A percentile compares a stretch with the other conserved stretches of the same genome.
Evolutionary conservation across 805 yeast genomes (phyloP).

Genomic region (Aciculoconidium aculeatum): DNA sequence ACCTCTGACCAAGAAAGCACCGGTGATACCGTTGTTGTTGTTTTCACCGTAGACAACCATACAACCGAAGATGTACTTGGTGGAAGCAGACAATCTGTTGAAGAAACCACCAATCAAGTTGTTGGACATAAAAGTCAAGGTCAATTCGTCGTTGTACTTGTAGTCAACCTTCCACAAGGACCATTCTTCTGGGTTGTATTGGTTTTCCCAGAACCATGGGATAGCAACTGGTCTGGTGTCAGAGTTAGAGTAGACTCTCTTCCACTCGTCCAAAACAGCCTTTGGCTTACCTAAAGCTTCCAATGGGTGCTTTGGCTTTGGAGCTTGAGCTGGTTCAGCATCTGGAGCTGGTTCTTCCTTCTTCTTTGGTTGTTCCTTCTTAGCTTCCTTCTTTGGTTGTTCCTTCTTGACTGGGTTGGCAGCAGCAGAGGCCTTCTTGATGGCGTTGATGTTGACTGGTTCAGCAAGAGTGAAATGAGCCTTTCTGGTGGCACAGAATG

Average conservation of each 20-base stretch:
- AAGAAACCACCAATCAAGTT: conserved; percentile 97
- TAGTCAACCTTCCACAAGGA: conserved; percentile 91
- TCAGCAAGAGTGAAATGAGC: not conserved
- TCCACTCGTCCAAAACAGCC: conserved; percentile 84
- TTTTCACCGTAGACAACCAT: conserved; percentile 96
- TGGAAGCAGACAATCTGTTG: conserved; percentile 87
- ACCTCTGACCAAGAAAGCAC: conserved; percentile 94
- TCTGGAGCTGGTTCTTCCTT: too few species aligned
- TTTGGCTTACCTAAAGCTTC: conserved; percentile 71
- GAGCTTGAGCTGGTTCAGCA: conserved; percentile 45
- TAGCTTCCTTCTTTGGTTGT: conserved; percentile 31
- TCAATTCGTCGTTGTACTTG: conserved; percentile 97
- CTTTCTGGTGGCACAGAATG: conserved; percentile 1
- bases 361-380: conserved; percentile 25
- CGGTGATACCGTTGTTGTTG: conserved; percentile 96
- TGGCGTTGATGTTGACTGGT: not conserved
- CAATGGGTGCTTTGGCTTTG: conserved; percentile 90
- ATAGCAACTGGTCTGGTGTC: conserved; percentile 91
- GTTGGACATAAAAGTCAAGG: conserved; percentile 96
- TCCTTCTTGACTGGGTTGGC: too few species aligned
- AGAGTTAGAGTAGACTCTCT: conserved; percentile 93
- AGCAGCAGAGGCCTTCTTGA: too few species aligned
- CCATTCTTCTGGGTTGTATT: conserved; percentile 89
- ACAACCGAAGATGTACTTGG: conserved; percentile 91
- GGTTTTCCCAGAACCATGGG: conserved; percentile 96